Conservation (phyloP, 164 flowering plant genomes). For the Sextonia rubra region DNA sequence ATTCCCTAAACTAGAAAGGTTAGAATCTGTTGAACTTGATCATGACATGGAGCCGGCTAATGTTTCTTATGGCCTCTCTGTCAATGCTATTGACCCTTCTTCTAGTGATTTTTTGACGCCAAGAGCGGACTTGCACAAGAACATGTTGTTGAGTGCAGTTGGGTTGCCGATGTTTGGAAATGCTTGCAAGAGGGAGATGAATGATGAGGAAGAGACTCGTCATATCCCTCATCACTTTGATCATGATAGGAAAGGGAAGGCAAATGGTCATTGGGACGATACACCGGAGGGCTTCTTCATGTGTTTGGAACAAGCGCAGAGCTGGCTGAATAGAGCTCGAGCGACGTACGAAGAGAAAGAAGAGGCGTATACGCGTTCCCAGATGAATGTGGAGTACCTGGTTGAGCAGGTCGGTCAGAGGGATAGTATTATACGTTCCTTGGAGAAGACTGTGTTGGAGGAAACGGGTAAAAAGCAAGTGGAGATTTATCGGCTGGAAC, state of each 20-base stretch:
- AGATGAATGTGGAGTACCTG: constrained; percentile 35
- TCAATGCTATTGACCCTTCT: constrained; percentile 31
- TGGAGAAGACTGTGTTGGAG: constrained; percentile 40
- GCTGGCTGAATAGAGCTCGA: constrained; percentile 39
- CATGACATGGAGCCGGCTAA: constrained; percentile 38
- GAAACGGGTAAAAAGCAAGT: constrained; percentile 41
- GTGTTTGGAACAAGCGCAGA: constrained; percentile 45
- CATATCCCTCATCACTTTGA: constrained; percentile 24
- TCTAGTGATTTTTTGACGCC: constrained; percentile 38
- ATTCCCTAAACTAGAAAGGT: constrained; percentile 15
- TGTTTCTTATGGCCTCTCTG: constrained; percentile 27
- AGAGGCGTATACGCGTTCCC: constrained; percentile 25
- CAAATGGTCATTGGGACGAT: constrained; percentile 42
- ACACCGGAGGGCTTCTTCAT: constrained; percentile 31
- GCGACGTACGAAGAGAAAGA: constrained; percentile 44
- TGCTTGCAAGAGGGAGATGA: constrained; percentile 46
- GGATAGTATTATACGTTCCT: constrained; percentile 31
- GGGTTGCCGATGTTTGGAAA: constrained; percentile 40
- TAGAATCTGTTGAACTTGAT: constrained; percentile 37
- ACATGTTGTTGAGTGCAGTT: constrained; percentile 12
- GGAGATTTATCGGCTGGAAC: constrained; percentile 48
- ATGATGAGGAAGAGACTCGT: constrained; percentile 33
- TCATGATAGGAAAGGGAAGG: constrained; percentile 47
- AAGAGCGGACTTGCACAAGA: constrained; percentile 24
- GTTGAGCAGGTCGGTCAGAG: constrained; percentile 44